phyloP scores from a whole-genome alignment of 2,329 filamentous ascomycete species.

The Coleophoma cylindrospora region DNA sequence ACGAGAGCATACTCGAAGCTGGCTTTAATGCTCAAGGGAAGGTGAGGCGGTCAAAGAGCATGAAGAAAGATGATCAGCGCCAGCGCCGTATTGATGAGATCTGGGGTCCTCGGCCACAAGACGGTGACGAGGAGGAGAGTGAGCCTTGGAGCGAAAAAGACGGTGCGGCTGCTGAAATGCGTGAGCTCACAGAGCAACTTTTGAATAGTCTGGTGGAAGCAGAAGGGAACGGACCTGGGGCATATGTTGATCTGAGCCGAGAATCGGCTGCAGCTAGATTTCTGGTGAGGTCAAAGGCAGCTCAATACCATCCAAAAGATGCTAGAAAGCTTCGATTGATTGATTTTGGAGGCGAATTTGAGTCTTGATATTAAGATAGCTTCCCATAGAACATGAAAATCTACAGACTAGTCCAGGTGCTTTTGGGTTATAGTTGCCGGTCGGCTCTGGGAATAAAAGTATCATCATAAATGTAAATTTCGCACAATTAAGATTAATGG shows the following conservation, averaged over 20 bases:
- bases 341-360: slow-evolving; percentile 60
- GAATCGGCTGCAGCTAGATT: slow-evolving; percentile 61
- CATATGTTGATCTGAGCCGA: slow-evolving; percentile 52
- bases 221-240: slow-evolving; percentile 46
- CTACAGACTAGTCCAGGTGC: too few species aligned
- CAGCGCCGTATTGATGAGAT: slow-evolving; percentile 62
- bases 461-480: too few species aligned
- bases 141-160: slow-evolving; percentile 25
- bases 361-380: slow-evolving; percentile 33
- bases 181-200: slow-evolving; percentile 52
- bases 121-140: slow-evolving; percentile 34
- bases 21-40: slow-evolving; percentile 58
- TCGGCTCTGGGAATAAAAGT: too few species aligned
- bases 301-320: slow-evolving; percentile 61
- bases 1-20: slow-evolving; percentile 52
- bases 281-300: slow-evolving; percentile 59
- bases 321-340: slow-evolving; percentile 53
- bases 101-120: slow-evolving; percentile 36
- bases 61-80: slow-evolving; percentile 40
- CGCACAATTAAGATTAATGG: too few species aligned
- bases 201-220: slow-evolving; percentile 53
- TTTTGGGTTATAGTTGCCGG: too few species aligned
- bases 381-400: too few species aligned
- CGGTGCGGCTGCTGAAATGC: slow-evolving; percentile 53
- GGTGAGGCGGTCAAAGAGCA: slow-evolving; percentile 41